phyloP scores from a whole-genome alignment of 169 alveolate species.

The Plasmodium blacklocki region DNA sequence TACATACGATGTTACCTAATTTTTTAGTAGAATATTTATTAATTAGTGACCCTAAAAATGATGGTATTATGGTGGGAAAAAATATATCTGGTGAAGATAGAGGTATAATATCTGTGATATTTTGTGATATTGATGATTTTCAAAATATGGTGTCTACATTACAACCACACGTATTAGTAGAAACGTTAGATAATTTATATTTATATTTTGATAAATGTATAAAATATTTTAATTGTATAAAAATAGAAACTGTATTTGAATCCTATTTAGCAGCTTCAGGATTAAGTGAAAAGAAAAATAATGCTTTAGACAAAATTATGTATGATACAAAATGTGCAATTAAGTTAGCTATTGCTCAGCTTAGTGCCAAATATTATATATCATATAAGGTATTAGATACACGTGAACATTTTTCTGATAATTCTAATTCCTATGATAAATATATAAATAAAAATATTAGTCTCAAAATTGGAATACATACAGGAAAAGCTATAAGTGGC shows the following conservation, averaged over 20 bases:
- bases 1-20: constrained; percentile 92
- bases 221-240: constrained; percentile 92
- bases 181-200: constrained; percentile 94
- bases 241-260: constrained; percentile 93
- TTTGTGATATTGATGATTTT: constrained; percentile 97
- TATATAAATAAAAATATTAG: constrained; percentile 79
- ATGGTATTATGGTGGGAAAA: constrained; percentile 81
- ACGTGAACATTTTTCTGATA: constrained; percentile 92
- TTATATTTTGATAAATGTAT: constrained; percentile 95
- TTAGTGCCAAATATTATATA: constrained; percentile 74
- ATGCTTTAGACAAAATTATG: constrained; percentile 50
- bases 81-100: constrained; percentile 89
- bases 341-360: constrained; percentile 72
- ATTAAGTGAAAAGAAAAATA: constrained; percentile 76
- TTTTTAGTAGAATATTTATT: constrained; percentile 89
- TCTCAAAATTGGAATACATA: constrained; percentile 95
- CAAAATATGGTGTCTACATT: constrained; percentile 94
- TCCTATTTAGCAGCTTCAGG: constrained; percentile 95
- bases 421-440: constrained; percentile 82
- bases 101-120: constrained; percentile 95
- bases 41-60: constrained; percentile 79
- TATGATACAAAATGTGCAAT: constrained; percentile 77
- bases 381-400: constrained; percentile 89
- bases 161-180: constrained; percentile 94
- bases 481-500: constrained; percentile 97